phyloP scores from a whole-genome alignment of 306 rosid genomes.

The cucumber (Cucumis sativus) region DNA sequence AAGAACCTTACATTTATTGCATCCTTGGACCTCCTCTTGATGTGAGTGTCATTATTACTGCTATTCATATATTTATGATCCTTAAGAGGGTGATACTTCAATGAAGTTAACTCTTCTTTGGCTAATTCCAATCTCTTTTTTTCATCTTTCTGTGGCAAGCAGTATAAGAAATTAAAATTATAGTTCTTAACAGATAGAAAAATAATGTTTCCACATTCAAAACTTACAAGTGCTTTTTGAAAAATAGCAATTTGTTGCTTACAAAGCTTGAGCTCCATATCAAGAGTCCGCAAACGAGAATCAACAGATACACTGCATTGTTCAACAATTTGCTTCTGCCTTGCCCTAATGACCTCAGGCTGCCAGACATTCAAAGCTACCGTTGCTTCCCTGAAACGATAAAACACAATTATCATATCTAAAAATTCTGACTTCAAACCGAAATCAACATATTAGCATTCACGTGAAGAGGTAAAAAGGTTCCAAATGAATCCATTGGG shows the following conservation, averaged over 20 bases:
- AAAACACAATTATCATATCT: slow-evolving; percentile 5
- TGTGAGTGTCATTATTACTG: slow-evolving; percentile 7
- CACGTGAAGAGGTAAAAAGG: not conserved
- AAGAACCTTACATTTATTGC: not conserved
- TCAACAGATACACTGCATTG: slow-evolving; percentile 47
- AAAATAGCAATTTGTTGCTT: slow-evolving; percentile 38
- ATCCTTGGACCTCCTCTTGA: slow-evolving; percentile 35
- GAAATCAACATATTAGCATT: not conserved
- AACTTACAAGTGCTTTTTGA: slow-evolving; percentile 54
- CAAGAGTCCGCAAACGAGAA: slow-evolving; percentile 31
- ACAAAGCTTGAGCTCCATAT: slow-evolving; percentile 57
- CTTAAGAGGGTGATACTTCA: slow-evolving; percentile 60
- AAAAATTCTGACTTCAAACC: not conserved
- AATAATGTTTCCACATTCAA: not conserved
- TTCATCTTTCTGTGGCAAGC: slow-evolving; percentile 45
- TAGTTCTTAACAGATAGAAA: not conserved
- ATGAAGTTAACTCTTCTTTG: slow-evolving; percentile 42
- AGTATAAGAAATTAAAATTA: not conserved
- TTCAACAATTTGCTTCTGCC: slow-evolving; percentile 42
- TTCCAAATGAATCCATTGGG: not conserved
- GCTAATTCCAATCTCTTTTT: slow-evolving; percentile 40
- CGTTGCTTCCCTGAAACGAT: slow-evolving; percentile 55
- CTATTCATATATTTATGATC: slow-evolving; percentile 12
- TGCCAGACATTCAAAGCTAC: slow-evolving; percentile 88
- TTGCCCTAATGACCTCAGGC: slow-evolving; percentile 46